Base-by-base conservation (phyloP, 108 stramenopile species). In the Phaeodactylum tricornutum region DNA sequence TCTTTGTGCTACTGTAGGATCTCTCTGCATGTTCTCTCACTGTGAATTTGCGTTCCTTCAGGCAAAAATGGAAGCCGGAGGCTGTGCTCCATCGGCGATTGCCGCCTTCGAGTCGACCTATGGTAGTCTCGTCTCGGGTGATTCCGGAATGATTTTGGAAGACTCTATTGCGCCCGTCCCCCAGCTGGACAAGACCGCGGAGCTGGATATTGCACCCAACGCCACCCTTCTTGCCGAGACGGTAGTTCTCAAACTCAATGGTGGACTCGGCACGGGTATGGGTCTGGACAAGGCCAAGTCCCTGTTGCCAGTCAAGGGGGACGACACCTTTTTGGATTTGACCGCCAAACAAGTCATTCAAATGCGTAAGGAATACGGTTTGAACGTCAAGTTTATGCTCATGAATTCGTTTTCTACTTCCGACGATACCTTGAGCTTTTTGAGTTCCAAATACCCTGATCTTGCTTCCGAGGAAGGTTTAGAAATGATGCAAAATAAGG, bases 391-490 rank as follows among this genome's bases (percentile, higher is more conserved):
- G 45, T 96, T 99, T 67, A 96, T 99, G 88, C 81, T 98, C 38
- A 99, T 99, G 99, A 99, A 99, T 77, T 92, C 89, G 41, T 99
- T 99, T 69, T 87, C 83, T 33, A 98, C 99, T 6, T 82, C 80
- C 43, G 88, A 74, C 38, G 99, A 99, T 66, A 98, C 96, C 14
- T 51, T 98, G 29, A 75, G 73, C 26, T 96, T 96, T 69, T 72
- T 99, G 56, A 38, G 68, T 47, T 58, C 66, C 36, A 87, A 86
- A 33, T 93, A 88, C 49, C 97, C 93, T 11, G 60, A 53, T 42
- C 63, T 96, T 35, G 76, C 83, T 29, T 76, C 67, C 28, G 96
- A 96, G 55, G 94, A 93, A 31, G 94, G 93, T 55, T 62, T 98
- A n/a, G 96, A 98, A 79, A 93, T 98, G 80, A 61, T 98, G 60